Conservation (phyloP, 352 stramenopile species). For the Globisporangium canariense region DNA sequence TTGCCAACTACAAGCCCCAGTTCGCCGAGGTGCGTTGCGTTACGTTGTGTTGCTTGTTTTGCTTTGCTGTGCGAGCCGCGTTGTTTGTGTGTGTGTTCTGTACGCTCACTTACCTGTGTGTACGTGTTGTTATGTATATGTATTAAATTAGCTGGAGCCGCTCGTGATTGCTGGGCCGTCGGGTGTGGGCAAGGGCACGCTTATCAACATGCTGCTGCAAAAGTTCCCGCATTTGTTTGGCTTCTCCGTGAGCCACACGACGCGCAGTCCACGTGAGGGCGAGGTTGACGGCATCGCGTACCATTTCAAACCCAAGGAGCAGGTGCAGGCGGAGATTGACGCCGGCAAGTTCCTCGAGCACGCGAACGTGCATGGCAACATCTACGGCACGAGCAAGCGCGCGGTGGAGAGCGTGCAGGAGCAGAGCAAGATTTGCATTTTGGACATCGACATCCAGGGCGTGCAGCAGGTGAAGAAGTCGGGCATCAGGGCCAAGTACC, state of each 20-base stretch:
- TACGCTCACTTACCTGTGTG: background rate
- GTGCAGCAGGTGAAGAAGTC: slow-evolving; percentile 92
- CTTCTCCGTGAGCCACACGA: slow-evolving; percentile 98
- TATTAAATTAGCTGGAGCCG: slow-evolving; percentile 48
- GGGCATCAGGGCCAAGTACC: slow-evolving; percentile 89
- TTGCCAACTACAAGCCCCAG: slow-evolving; percentile 65
- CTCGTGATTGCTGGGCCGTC: slow-evolving; percentile 91
- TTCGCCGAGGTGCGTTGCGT: slow-evolving; percentile 30
- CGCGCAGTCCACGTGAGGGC: slow-evolving; percentile 88
- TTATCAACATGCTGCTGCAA: slow-evolving; percentile 92
- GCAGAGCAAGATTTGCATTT: slow-evolving; percentile 95
- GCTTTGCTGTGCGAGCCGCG: background rate
- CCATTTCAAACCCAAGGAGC: slow-evolving; percentile 93
- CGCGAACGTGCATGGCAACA: slow-evolving; percentile 96
- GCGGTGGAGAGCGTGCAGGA: slow-evolving; percentile 91
- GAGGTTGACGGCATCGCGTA: slow-evolving; percentile 97
- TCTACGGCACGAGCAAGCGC: slow-evolving; percentile 95
- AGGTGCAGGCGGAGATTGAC: slow-evolving; percentile 93
- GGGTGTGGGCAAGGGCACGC: slow-evolving; percentile 94
- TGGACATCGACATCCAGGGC: slow-evolving; percentile 99
- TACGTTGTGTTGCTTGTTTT: slow-evolving; percentile 11
- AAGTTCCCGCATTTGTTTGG: slow-evolving; percentile 88
- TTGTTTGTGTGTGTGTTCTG: background rate
- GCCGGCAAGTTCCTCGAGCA: slow-evolving; percentile 96
- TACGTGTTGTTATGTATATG: background rate